Base-by-base conservation (phyloP, 495 filamentous ascomycete species). In the Aspergillus kassunensis region DNA sequence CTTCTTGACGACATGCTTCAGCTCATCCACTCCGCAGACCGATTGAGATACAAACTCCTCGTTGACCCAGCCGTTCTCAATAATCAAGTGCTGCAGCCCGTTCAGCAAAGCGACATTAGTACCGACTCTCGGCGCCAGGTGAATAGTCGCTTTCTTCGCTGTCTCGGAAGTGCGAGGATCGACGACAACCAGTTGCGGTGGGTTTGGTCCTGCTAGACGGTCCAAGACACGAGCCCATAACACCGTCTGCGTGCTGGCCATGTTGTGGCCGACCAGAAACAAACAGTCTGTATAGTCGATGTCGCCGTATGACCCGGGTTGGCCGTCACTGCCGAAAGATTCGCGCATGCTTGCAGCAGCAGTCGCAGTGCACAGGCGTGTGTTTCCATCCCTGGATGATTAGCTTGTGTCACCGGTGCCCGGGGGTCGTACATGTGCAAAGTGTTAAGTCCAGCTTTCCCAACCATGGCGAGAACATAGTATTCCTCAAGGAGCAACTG, bases 401-500 rank as follows among this genome's bases (percentile, higher is more conserved):
- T 2, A 18, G 13, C 30, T 11, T 3, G 5, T 13, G 3, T 2
- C 5, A 24, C 9, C n/a, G 27, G 24, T 11, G 7, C 2, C 25
- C 19, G 34, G 20, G 20, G 9, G 2, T 9, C 44, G 4, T 36
- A 48, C 46, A 49, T 49, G n/a, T 49, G 46, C 34, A 49, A 19
- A 8, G 46, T 49, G 29, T 49, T 37, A 12, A 49, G 19, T 21
- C 46, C 46, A 1, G 46, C 46, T 19, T 49, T 49, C 33, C 46
- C 46, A 11, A 49, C 46, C 46, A 49, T 49, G 0, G 46, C 46
- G 8, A 49, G 34, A 6, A 49, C 33, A 40, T 49, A 49, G 23
- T 49, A 49, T 34, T 49, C 46, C 34, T 49, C 46, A 7, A 49
- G 46, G 15, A 49, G 30, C 33, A 44, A 37, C 25, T 51, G 49